Percentiles rank a stretch among this genome's conserved stretches.
phyloP scores from a whole-genome alignment of 768 basidiomycete genomes.

The Lactifluus rugatus region DNA sequence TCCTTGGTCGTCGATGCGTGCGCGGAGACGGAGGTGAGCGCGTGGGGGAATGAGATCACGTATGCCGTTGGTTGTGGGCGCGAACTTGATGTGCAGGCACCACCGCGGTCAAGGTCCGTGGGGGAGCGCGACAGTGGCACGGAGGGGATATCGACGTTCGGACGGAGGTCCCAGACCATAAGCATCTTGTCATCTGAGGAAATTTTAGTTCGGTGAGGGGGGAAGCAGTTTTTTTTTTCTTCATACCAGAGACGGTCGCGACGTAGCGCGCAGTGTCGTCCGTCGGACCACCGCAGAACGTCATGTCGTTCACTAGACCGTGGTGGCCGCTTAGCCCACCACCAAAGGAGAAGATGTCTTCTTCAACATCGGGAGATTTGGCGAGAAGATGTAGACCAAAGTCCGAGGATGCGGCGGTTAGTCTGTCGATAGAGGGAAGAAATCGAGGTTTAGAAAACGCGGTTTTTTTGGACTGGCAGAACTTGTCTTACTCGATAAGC shows the following conservation, averaged over 20 bases:
- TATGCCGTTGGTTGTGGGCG: constrained; percentile 70
- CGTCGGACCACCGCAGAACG: constrained; percentile 67
- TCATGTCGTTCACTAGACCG: constrained; percentile 66
- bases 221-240: neutral
- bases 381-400: constrained; percentile 63
- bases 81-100: constrained; percentile 22
- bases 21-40: constrained; percentile 57
- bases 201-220: neutral
- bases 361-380: constrained; percentile 38
- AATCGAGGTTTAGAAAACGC: constrained; percentile 1
- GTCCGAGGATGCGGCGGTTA: constrained; percentile 58
- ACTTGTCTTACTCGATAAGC: constrained; percentile 52
- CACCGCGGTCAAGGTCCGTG: constrained; percentile 17
- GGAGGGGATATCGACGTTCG: constrained; percentile 38
- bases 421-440: constrained; percentile 42
- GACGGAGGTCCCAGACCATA: constrained; percentile 81
- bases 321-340: constrained; percentile 78
- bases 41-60: constrained; percentile 61
- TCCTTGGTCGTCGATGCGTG: constrained; percentile 71
- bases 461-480: neutral
- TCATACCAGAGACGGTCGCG: constrained; percentile 67
- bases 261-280: constrained; percentile 63
- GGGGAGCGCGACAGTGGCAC: constrained; percentile 28
- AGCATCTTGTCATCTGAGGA: constrained; percentile 62
- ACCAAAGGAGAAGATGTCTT: constrained; percentile 60